A percentile compares a stretch with the other conserved stretches of the same genome.
phyloP scores from a whole-genome alignment of 2,329 filamentous ascomycete species.

The Elsinoe ampelina region DNA sequence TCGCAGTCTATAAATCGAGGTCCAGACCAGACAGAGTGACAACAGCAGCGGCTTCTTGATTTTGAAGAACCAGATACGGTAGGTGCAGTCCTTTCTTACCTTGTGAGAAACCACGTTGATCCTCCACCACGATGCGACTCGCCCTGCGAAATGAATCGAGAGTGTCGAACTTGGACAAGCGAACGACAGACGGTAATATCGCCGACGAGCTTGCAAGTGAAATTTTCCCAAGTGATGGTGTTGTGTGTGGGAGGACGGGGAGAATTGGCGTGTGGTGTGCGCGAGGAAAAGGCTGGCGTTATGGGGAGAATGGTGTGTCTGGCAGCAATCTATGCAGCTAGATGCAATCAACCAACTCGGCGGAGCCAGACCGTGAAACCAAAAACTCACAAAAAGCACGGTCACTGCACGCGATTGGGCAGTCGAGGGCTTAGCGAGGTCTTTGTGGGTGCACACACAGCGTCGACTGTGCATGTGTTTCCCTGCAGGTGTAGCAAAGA shows the following conservation, averaged over 20 bases:
- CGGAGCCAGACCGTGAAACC: constrained; percentile 8
- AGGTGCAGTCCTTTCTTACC: background rate
- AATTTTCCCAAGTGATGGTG: background rate
- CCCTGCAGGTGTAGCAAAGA: background rate
- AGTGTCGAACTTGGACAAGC: background rate
- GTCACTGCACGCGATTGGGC: background rate
- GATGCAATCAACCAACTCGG: constrained; percentile 9
- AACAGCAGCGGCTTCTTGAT: constrained; percentile 15
- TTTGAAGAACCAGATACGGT: background rate
- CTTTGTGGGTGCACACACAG: background rate
- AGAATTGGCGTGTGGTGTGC: background rate
- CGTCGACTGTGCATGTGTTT: too few species aligned
- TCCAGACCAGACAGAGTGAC: background rate
- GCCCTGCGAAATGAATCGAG: background rate
- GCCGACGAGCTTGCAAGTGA: background rate
- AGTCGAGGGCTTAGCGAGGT: background rate
- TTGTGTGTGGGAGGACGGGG: background rate
- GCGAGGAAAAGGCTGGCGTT: constrained; percentile 6
- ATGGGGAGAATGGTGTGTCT: background rate
- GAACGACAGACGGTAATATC: background rate
- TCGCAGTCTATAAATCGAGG: too few species aligned
- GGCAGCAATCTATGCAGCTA: constrained; percentile 1
- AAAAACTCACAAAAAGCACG: constrained; percentile 8
- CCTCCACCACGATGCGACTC: background rate
- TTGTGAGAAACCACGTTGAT: background rate